Base-by-base conservation (phyloP, 139 green algal genomes). In the Trebouxia sp. region DNA sequence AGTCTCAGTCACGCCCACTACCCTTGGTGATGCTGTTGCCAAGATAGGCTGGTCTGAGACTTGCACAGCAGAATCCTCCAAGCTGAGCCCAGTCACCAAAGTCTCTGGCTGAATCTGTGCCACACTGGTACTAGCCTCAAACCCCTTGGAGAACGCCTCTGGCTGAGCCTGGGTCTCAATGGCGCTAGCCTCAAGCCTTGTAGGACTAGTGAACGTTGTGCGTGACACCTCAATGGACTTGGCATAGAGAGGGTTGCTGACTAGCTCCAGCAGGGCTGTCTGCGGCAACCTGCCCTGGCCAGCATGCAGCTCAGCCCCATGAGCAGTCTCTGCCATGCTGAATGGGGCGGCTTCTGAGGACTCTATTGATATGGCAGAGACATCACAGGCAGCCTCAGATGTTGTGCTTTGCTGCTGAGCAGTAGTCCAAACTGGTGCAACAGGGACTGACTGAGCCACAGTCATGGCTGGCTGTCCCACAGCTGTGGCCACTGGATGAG, bases 181-280 rank as follows among this genome's bases (percentile, higher is more conserved):
- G n/a, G 62, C 35, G 37, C 11, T n/a, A 28, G 62, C 14, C 0
- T 45, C 62, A 32, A 72, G 28, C 35, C 62, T 72, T 42, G 35
- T 42, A 28, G 62, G 62, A 22, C 62, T 72, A 22, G 62, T 72
- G 32, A 35, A 72, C 3, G 62, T 72, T 35, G 62, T 72, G 62
- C 62, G 62, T 32, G 62, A 72, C 5, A 43, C 32, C 24, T 72
- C 62, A 32, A 72, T 11, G 0, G 62, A 72, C 62, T 37, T 72
- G 62, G 62, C 62, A 30, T 72, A 72, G 32, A 72, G 32, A n/a
- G 62, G 62, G 6, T 72, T 72, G 62, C 62, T 72, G 35, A 72
- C 62, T 11, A 72, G 62, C 62, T 72, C 62, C 62, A 72, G 15
- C 32, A 72, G 62, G 12, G 11, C 62, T 45, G 62, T 30, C 62